Base-by-base conservation (phyloP, 2,329 filamentous ascomycete genomes). In the Ambrosiella beaveri region DNA sequence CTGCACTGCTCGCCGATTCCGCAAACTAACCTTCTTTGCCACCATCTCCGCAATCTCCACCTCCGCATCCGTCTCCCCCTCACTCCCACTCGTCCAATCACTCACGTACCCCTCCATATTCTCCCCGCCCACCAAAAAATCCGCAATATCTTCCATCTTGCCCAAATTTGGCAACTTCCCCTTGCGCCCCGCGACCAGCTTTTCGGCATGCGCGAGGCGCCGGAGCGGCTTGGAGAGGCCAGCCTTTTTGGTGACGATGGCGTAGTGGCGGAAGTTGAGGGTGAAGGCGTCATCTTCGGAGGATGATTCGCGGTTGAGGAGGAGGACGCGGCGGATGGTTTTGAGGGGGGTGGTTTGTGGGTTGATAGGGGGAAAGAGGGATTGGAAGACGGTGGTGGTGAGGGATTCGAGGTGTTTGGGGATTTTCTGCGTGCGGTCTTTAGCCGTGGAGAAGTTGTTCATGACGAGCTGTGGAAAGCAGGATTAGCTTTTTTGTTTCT, bases 401-500 rank as follows among this genome's bases (percentile, higher is more conserved):
- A 98, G 82, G 27, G 86, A 85, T 71, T 98, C 93, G 66, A 98
- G 86, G 64, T 96, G 90, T 67, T 88, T 94, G 4, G 91, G 89
- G n/a, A 95, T 83, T 62, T 85, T 81, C 19, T 81, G 79, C 59
- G 76, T 78, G 37, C 79, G 71, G 59, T 82, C 78, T 50, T 77
- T 66, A 38, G 73, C 75, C 36, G 85, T 78, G 44, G 80, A 80
- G 70, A 98, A 95, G 70, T 95, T 96, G 73, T 98, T 98, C 93
- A 98, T 97, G 63, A 98, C 93, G 50, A 98, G 79, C 80, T 85
- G 61, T 2, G 55, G 3, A 2, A 36, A 7, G 19, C 27, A 27
- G 27, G 27, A 4, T 27, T 27, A 27, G 27, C 27, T 27, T 27
- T 27, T 27, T 27, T 27, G 27, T 27, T 27, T 27, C 27, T 27